phyloP scores from a whole-genome alignment of 495 filamentous ascomycete genomes.

The Parathielavia appendiculata region DNA sequence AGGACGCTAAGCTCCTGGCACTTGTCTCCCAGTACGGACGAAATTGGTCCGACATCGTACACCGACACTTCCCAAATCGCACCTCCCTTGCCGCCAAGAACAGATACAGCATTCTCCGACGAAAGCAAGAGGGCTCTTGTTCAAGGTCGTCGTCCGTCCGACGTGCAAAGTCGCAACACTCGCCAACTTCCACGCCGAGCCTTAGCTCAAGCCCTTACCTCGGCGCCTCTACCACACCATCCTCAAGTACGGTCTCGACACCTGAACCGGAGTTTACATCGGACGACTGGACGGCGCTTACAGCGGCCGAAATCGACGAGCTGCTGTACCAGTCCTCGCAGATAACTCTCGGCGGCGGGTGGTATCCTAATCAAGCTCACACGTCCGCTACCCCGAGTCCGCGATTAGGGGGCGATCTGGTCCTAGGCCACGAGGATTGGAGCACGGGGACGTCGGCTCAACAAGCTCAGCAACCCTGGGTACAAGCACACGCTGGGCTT shows the following conservation, averaged over 20 bases:
- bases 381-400: not conserved
- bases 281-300: slow-evolving; percentile 2
- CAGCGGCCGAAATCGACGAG: slow-evolving; percentile 3
- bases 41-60: slow-evolving; percentile 37
- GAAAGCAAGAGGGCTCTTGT: slow-evolving; percentile 10
- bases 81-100: slow-evolving; percentile 38
- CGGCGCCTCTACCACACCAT: not conserved
- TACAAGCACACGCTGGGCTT: not conserved
- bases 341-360: not conserved
- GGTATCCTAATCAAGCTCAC: not conserved
- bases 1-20: slow-evolving; percentile 31
- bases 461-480: not conserved
- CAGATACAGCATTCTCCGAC: slow-evolving; percentile 31
- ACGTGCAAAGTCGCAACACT: not conserved
- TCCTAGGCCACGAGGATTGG: not conserved
- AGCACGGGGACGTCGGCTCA: not conserved
- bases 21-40: slow-evolving; percentile 28
- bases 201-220: not conserved
- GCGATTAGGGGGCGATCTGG: not conserved
- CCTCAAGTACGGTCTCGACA: not conserved
- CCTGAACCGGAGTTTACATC: not conserved
- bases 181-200: not conserved
- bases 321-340: not conserved
- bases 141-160: not conserved
- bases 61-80: slow-evolving; percentile 31